Base-by-base conservation (phyloP, 352 stramenopile genomes). In the Phytopythium delawarense region DNA sequence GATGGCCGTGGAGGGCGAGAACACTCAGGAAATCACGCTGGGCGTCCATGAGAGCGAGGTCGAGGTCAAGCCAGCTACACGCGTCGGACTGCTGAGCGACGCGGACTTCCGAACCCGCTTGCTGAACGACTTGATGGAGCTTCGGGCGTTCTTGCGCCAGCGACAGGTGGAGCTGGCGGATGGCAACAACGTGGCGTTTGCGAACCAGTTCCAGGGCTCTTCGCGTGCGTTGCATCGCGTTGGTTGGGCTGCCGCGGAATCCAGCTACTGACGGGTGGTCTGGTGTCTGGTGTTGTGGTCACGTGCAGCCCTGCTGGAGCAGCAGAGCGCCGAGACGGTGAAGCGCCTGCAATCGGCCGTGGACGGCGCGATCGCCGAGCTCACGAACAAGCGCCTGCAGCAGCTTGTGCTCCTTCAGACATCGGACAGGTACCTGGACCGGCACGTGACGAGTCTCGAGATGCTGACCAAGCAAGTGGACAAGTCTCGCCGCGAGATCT, bases 91-190 rank as follows among this genome's bases (percentile, higher is more conserved):
- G 46, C 59, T 92, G 32, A 67, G 63, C n/a, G 67, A 84, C 25
- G 80, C 65, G 35, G 81, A 87, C 7, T 87, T 89, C 39, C 80
- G 84, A 7, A 74, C 74, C 13, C 71, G 76, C 46, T 67, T 88
- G 15, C 70, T 86, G 32, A 93, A 94, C 60, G 79, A 94, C 66
- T 59, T 94, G 30, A 64, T 91, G n/a, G 84, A 94, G 59, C 64
- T 94, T 8, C 77, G 72, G 34, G 71, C 73, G 13, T 94, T 94
- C 65, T 57, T 94, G 23, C 62, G 58, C 20, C 82, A 91, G 65
- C 76, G 81, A 0, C 59, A 74, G 28, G 57, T 72, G 3, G 81
- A 92, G 55, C 60, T 91, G 18, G 67, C 69, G 25, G 71, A 57
- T 37, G 68, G 61, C 51, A 55, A 79, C 57, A 81, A 79, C 28